Base-by-base conservation (phyloP, 2,329 filamentous ascomycete species). In the Pseudogymnoascus sp. region DNA sequence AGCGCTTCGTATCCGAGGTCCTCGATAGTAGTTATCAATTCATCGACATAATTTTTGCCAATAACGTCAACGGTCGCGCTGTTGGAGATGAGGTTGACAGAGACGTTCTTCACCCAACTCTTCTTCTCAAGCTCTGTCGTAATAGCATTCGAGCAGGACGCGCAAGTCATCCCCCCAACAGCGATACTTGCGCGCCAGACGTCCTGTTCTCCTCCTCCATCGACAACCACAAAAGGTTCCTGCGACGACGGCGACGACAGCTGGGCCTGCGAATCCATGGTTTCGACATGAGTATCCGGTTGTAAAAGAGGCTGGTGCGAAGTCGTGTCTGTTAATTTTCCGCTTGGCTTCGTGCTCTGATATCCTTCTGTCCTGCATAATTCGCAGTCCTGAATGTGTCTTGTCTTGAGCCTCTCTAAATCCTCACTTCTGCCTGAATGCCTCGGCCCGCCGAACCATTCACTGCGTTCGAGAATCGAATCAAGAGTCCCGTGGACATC, bases 1-100 rank as follows among this genome's bases (percentile, higher is more conserved):
- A 79, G 75, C 21, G 84, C 85, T 35, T 87, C 86, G 66, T 87
- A 90, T 18, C 88, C 88, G 2, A 88, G 74, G 66, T 84, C 80
- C 63, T 85, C 80, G 62, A 87, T 84, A 45, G 75, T 73, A 12
- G 77, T 73, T 39, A 78, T 68, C 15, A 82, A 71, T 8, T 75
- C 73, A 15, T 77, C 71, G 25, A 76, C 72, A 62, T 80, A 77
- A 8, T 75, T 74, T 64, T 76, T 71, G 0, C 77, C 79, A 3
- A 68, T 67, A 63, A 78, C 83, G 7, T 76, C 72, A 5, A 84
- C 70, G 5, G 71, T 76, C 5, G 78, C 82, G 65, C 78, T 82
- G 65, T 83, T 79, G 2, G 78, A 78, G 62, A 84, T 76, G 33
- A 84, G 74, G 61, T 78, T 82, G 63, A 84, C 76, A 2, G 73